These are phyloP conservation scores for Abrus precatorius DNA, from an alignment of 306 rosid species.

Conservation along the genomic window DNA sequence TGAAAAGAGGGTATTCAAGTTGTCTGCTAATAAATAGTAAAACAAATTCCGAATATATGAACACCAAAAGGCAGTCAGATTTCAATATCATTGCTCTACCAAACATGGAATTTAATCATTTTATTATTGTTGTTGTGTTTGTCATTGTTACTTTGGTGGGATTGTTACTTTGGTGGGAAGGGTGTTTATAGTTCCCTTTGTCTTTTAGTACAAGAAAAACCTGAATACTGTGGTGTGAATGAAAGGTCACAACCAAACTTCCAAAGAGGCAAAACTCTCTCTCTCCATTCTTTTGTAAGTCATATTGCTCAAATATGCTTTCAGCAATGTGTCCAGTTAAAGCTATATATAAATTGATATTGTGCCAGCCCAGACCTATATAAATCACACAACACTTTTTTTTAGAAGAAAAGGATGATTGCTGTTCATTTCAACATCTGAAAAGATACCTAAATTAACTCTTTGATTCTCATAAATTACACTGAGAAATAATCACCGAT, in stretches of 20 bases:
- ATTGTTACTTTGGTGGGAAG: slow-evolving; percentile 18
- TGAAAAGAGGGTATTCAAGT: slow-evolving; percentile 33
- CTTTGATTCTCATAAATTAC: slow-evolving; percentile 18
- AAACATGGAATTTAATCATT: not conserved
- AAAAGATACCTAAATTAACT: not conserved
- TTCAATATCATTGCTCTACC: slow-evolving; percentile 33
- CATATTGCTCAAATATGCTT: slow-evolving; percentile 23
- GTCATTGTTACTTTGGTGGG: not conserved
- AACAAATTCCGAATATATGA: slow-evolving; percentile 28
- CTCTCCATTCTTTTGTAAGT: not conserved
- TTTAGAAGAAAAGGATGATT: not conserved
- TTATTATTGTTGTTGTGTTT: not conserved
- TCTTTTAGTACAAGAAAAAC: not conserved
- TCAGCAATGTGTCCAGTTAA: not conserved
- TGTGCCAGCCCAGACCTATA: not conserved
- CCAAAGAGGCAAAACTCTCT: not conserved
- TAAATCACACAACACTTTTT: not conserved
- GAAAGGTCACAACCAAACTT: slow-evolving; percentile 22
- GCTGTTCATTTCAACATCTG: slow-evolving; percentile 8
- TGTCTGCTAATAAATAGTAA: slow-evolving; percentile 26
- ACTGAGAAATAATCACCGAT: not conserved
- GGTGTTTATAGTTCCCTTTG: slow-evolving; percentile 11
- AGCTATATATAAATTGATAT: not conserved
- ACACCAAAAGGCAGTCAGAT: slow-evolving; percentile 12
- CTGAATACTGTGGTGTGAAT: slow-evolving; percentile 7